A percentile compares a stretch with the other conserved stretches of the same genome.
These are phyloP conservation scores for Mycena pura DNA, from an alignment of 768 basidiomycete species.

Conservation along the genomic window DNA sequence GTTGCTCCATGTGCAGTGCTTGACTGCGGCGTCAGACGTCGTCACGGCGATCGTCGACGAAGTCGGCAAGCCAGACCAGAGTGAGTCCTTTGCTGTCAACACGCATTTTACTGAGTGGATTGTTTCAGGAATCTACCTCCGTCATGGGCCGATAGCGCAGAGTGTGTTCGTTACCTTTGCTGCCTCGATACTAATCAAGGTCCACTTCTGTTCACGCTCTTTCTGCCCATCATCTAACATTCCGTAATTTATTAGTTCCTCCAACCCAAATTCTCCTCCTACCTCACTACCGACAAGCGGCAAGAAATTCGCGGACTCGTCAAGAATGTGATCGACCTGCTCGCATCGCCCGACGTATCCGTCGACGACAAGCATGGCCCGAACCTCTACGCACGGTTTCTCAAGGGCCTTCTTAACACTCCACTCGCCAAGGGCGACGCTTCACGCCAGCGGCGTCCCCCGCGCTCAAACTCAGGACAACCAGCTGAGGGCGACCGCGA, in stretches of 20 bases:
- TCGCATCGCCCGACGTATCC: constrained; percentile 72
- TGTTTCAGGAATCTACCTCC: constrained; percentile 57
- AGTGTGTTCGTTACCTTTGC: constrained; percentile 84
- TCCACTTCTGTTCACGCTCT: constrained; percentile 32
- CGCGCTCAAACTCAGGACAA: constrained; percentile 30
- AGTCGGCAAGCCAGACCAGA: constrained; percentile 61
- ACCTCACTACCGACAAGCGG: constrained; percentile 65
- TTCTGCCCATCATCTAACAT: not conserved
- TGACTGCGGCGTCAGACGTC: constrained; percentile 70
- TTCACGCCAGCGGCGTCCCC: constrained; percentile 10
- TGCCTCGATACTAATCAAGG: constrained; percentile 84
- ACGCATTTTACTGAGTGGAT: constrained; percentile 3
- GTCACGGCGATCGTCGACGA: constrained; percentile 66
- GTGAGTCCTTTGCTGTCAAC: constrained; percentile 42
- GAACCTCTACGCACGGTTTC: constrained; percentile 80
- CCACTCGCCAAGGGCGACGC: constrained; percentile 50
- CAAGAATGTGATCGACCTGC: constrained; percentile 68
- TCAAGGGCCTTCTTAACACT: constrained; percentile 72
- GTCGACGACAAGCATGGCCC: constrained; percentile 86
- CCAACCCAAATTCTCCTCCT: constrained; percentile 73
- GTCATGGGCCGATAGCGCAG: constrained; percentile 81
- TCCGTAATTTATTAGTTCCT: constrained; percentile 67
- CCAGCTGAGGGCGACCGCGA: constrained; percentile 26
- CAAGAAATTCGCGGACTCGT: constrained; percentile 68
- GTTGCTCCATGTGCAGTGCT: constrained; percentile 52